Conservation (phyloP, 2,329 filamentous ascomycete species). For the Colletotrichum graminicola region DNA sequence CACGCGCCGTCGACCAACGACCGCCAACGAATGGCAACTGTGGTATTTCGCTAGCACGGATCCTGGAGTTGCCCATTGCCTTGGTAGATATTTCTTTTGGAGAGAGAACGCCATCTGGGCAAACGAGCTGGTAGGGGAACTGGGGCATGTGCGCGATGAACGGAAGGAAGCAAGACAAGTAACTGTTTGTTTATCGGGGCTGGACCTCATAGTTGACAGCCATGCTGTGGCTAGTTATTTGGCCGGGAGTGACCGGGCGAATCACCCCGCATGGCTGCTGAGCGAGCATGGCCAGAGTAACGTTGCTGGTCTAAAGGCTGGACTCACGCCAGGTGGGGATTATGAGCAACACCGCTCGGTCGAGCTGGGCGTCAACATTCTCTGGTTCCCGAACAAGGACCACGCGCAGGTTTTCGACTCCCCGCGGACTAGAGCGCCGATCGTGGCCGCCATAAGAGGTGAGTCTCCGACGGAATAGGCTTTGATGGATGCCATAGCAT, state of each 20-base stretch:
- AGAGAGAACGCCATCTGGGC: conserved; percentile 78
- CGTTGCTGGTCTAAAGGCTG: conserved; percentile 28
- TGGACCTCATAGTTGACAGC: conserved; percentile 75
- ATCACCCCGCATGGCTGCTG: conserved; percentile 39
- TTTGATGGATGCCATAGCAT: background rate
- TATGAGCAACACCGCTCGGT: conserved; percentile 17
- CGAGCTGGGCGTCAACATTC: conserved; percentile 62
- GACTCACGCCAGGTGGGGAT: background rate
- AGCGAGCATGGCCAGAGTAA: conserved; percentile 40
- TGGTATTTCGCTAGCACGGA: conserved; percentile 79
- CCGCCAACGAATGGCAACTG: conserved; percentile 77
- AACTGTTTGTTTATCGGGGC: conserved; percentile 69
- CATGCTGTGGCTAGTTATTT: conserved; percentile 70
- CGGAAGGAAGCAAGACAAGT: conserved; percentile 53
- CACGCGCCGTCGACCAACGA: conserved; percentile 62
- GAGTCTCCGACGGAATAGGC: conserved; percentile 1
- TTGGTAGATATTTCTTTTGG: conserved; percentile 79
- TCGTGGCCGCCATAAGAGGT: conserved; percentile 47
- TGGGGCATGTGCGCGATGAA: conserved; percentile 30
- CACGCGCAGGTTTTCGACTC: conserved; percentile 73
- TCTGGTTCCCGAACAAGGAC: conserved; percentile 72
- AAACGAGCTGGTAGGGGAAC: conserved; percentile 64
- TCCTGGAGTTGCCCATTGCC: conserved; percentile 72
- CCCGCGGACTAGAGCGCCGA: conserved; percentile 45
- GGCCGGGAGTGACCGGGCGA: conserved; percentile 33